Base-by-base conservation (phyloP, 164 flowering plant genomes). In the Kingdonia uniflora region DNA sequence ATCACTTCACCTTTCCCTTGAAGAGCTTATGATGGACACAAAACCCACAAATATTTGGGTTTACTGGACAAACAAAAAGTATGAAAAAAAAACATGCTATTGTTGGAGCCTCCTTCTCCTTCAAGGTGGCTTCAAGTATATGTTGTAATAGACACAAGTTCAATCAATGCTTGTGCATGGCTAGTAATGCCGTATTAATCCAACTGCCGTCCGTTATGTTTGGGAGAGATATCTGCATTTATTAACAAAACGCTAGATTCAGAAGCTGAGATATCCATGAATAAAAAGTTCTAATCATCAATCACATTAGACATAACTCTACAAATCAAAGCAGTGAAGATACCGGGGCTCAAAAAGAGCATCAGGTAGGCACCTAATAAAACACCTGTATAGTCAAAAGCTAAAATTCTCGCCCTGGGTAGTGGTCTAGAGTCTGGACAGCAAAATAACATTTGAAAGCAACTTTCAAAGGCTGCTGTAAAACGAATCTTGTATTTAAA, bases 41-140 rank as follows among this genome's bases (percentile, higher is more conserved):
- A 55, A 56, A 59, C 80, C 81, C 76, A 70, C 68, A 72, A 79
- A 76, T 77, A 73, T 23, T 71, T 75, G 82, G 82, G 78, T 61
- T 62, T 56, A 60, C 67, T 58, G n/a, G 57, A 73, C 21, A 61
- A 68, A 57, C 43, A 66, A 69, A 60, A n/a, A 58, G 35, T 2
- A n/a, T n/a, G n/a, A n/a, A n/a, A n/a, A 23, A 47, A 54, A 55
- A 38, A 23, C 50, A 52, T 57, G 63, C 58, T 49, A 19, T 19
- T 42, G 26, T 45, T 52, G 33, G 65, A 45, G 63, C 57, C 63
- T 54, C 70, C 72, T 65, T 59, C 62, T 65, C 69, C 73, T 20
- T 58, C 52, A 53, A 61, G 73, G 60, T 58, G 65, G 58, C 61
- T 59, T 55, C 59, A 64, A 7, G 39, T 48, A 37, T 35, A 50